Base-by-base conservation (phyloP, 352 stramenopile species). In the Phytopythium boreale region DNA sequence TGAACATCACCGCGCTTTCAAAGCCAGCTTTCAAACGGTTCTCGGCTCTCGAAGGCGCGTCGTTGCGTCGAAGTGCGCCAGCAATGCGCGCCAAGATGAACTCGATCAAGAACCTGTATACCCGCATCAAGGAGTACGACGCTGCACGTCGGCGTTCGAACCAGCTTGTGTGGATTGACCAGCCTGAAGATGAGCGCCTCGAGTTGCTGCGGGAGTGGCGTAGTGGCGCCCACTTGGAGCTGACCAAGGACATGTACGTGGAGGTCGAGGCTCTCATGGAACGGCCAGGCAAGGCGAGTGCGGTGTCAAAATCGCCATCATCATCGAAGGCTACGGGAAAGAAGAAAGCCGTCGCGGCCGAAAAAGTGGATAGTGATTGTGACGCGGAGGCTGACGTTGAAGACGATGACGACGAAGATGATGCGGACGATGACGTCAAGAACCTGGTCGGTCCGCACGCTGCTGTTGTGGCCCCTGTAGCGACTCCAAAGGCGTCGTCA, bases 11-110 rank as follows among this genome's bases (percentile, higher is more conserved):
- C 4, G 47, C 26, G 47, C 22, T 55, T n/a, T 29, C 26, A 37
- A 49, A 64, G 44, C 46, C 61, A 15, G 69, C 70, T 43, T 80
- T 64, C 49, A 49, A 69, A 5, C 55, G 65, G 9, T 80, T 80
- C 39, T 61, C 56, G 24, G 76, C 71, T 39, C 52, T 72, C 15
- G 39, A 55, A 73, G n/a, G 70, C 67, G 22, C 55, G 8, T 61
- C 52, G 4, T 61, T 69, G n/a, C 29, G 47, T 9, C 72, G 72
- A 24, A 75, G 55, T 14, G 63, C 75, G 20, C 63, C 67, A 17
- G 76, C 69, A 14, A 70, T 80, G 31, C 70, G 70, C 37, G 76
- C 76, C 62, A 77, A 77, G 59, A 77, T 80, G 72, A 80, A 77
- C 34, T 68, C 72, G 47, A 50, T 80, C 37, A 77, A 77, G 58